Base-by-base conservation (phyloP, 345 rosid species). In the Populus davidiana region DNA sequence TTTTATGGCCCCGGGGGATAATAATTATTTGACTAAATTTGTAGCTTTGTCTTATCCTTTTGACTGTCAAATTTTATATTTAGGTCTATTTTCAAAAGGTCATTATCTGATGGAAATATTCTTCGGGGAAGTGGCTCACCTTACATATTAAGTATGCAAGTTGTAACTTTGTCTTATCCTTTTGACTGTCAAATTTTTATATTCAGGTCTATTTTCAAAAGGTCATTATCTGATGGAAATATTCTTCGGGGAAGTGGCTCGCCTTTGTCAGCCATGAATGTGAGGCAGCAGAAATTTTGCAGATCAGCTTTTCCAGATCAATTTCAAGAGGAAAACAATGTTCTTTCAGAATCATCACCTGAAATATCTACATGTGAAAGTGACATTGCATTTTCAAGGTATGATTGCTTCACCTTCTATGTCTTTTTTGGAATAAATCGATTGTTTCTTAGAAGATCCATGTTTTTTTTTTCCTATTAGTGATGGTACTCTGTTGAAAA, bases 151-250 rank as follows among this genome's bases (percentile, higher is more conserved):
- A 27, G 27, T 27, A 27, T 27, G 27, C 27, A 27, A 27, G 27
- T 35, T 66, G 64, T 77, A 54, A 29, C 41, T 62, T 41, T 65
- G 8, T 65, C 64, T 64, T 75, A 75, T 74, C 49, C 70, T 54
- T 41, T 69, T 50, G 44, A 72, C 79, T 61, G 38, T 69, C 65
- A 77, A 39, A 69, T 69, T 65, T 75, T 65, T 75, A 68, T 79
- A 78, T 84, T 78, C 84, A 96, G 98, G 89, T 86, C 90, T 74
- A 75, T 82, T 80, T 87, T 92, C 84, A 88, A 91, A 83, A 89
- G 97, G 85, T 96, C 92, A 84, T 88, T 91, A 69, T 96, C 98
- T 33, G 98, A 90, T 86, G 99, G 99, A 81, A 96, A 91, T 84
- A 86, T 94, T 73, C 90, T 92, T 76, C 91, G 39, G 33, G 88